Evolutionary conservation across 306 rosid species (phyloP).

Genomic region (Vigna trinervia): DNA sequence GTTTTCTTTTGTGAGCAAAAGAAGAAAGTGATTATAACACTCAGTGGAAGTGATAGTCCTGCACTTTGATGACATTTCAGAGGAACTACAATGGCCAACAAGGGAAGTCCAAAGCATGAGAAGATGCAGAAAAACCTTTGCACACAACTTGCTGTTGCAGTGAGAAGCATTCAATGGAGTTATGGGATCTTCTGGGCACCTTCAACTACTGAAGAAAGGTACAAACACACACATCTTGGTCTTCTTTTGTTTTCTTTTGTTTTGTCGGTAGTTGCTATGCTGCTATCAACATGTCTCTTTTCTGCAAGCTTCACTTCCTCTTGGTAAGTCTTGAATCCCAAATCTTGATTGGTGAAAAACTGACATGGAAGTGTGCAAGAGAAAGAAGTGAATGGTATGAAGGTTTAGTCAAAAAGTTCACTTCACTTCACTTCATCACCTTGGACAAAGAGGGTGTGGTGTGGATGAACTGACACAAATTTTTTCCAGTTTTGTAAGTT

Average conservation of each 20-base stretch:
- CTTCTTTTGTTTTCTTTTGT: neutral
- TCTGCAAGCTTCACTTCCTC: neutral
- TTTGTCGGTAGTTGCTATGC: neutral
- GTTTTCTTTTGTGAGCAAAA: neutral
- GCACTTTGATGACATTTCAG: constrained; percentile 20
- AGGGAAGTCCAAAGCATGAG: constrained; percentile 54
- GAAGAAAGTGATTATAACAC: constrained; percentile 12
- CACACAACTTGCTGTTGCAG: constrained; percentile 77
- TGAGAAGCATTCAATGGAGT: constrained; percentile 88
- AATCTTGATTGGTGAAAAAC: neutral
- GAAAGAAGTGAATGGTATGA: neutral
- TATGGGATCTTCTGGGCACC: constrained; percentile 89
- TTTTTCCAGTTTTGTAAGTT: neutral
- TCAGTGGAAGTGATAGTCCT: neutral
- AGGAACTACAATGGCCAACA: constrained; percentile 50
- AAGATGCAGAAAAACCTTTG: constrained; percentile 57
- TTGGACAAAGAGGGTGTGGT: too few relatives aligned
- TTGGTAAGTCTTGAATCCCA: constrained; percentile 8
- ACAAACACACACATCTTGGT: neutral
- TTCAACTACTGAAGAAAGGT: constrained; percentile 75
- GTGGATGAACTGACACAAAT: neutral
- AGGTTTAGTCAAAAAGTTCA: neutral
- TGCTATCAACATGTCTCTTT: neutral
- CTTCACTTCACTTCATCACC: too few relatives aligned
- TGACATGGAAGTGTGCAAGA: neutral